A percentile compares a stretch with the other conserved stretches of the same genome.
Evolutionary conservation across 179 eudicot genomes (phyloP).

Genomic region (Beta corolliflora): DNA sequence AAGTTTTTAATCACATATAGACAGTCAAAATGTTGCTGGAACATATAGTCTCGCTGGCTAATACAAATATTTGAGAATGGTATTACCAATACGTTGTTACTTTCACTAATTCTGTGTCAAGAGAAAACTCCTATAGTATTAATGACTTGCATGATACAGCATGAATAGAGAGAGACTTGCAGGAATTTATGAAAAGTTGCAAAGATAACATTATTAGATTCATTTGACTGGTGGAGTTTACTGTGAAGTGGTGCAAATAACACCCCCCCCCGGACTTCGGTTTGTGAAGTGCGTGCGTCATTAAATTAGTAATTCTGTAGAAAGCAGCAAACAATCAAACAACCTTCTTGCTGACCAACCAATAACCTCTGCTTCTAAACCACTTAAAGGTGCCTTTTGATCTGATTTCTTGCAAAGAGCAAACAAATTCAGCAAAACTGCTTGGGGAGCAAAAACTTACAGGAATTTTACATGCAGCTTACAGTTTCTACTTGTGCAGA

Average conservation of each 20-base stretch:
- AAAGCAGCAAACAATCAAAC: neutral
- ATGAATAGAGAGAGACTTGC: neutral
- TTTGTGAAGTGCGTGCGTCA: neutral
- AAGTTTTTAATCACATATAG: neutral
- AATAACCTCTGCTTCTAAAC: neutral
- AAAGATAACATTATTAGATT: neutral
- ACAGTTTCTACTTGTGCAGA: neutral
- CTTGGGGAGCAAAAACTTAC: neutral
- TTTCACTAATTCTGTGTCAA: neutral
- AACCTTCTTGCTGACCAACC: neutral
- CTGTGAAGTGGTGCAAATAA: neutral
- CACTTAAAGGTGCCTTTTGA: neutral
- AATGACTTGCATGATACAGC: neutral
- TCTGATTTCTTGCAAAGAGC: neutral
- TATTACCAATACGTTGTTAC: neutral
- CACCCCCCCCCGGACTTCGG: neutral
- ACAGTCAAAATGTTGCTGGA: neutral
- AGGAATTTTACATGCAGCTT: neutral
- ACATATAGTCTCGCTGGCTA: neutral
- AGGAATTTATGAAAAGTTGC: neutral
- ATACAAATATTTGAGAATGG: neutral
- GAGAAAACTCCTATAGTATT: neutral
- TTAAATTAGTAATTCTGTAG: neutral
- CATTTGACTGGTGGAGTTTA: neutral
- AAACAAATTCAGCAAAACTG: neutral